phyloP scores from a whole-genome alignment of 164 flowering plant genomes.

The Nelumbo lutea region DNA sequence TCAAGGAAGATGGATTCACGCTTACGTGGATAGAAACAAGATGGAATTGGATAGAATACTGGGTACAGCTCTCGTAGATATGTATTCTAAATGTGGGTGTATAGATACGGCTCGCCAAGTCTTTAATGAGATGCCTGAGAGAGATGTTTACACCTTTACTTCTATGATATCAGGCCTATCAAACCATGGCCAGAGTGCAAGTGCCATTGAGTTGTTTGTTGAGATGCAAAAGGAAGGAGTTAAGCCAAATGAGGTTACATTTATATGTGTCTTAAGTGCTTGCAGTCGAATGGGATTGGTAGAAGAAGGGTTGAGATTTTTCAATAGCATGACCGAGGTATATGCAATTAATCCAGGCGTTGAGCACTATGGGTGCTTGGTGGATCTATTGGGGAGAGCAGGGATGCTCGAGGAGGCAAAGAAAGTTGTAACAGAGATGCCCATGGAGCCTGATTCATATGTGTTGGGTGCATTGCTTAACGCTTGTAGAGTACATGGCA shows the following conservation, averaged over 20 bases:
- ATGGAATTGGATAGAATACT: conserved; percentile 39
- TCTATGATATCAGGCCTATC: conserved; percentile 53
- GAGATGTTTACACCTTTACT: conserved; percentile 53
- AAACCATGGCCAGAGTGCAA: conserved; percentile 37
- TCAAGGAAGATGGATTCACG: conserved; percentile 65
- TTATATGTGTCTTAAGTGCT: conserved; percentile 47
- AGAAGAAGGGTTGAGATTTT: conserved; percentile 44
- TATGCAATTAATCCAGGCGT: conserved; percentile 44
- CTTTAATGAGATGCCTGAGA: conserved; percentile 31
- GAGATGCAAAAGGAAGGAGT: conserved; percentile 42
- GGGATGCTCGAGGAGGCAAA: conserved; percentile 42
- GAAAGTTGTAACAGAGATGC: conserved; percentile 42
- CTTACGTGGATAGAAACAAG: conserved; percentile 34
- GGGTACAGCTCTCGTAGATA: conserved; percentile 53
- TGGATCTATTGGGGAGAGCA: conserved; percentile 48
- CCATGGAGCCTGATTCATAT: conserved; percentile 41
- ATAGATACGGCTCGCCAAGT: conserved; percentile 34
- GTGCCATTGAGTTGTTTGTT: conserved; percentile 34
- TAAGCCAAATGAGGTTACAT: conserved; percentile 48
- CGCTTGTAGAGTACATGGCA: conserved; percentile 46
- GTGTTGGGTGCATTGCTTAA: conserved; percentile 53
- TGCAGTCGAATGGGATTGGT: conserved; percentile 49
- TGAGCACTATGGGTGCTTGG: conserved; percentile 59
- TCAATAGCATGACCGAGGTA: conserved; percentile 34
- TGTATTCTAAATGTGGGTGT: conserved; percentile 62